These are phyloP conservation scores for Maudiozyma humilis DNA, from an alignment of 1,139 yeast genomes.

Conservation along the genomic window DNA sequence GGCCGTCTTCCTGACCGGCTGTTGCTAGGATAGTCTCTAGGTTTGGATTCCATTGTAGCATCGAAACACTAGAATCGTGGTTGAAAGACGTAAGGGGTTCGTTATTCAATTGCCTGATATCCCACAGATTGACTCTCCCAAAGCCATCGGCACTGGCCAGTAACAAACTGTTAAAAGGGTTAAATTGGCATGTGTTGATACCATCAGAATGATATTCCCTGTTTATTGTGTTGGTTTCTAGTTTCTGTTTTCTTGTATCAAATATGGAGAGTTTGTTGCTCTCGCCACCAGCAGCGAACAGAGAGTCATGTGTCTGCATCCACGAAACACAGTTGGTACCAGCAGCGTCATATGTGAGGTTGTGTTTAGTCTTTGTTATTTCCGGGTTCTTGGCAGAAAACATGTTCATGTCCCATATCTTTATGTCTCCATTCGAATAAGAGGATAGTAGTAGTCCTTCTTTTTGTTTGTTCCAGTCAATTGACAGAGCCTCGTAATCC, in stretches of 20 bases:
- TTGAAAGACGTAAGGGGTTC: slow-evolving; percentile 30
- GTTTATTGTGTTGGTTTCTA: slow-evolving; percentile 17
- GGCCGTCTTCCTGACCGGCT: slow-evolving; percentile 58
- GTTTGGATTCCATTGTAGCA: slow-evolving; percentile 72
- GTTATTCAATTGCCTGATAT: slow-evolving; percentile 42
- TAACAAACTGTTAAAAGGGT: slow-evolving; percentile 45
- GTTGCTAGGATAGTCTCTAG: slow-evolving; percentile 55
- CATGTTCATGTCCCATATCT: slow-evolving; percentile 44
- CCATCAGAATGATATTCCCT: slow-evolving; percentile 37
- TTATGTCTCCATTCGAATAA: slow-evolving; percentile 51
- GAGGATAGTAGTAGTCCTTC: slow-evolving; percentile 49
- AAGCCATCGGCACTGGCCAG: slow-evolving; percentile 63
- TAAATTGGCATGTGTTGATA: slow-evolving; percentile 60
- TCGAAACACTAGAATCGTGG: slow-evolving; percentile 58
- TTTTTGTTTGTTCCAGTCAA: slow-evolving; percentile 46
- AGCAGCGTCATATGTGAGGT: slow-evolving; percentile 17
- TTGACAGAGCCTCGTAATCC: slow-evolving; percentile 22
- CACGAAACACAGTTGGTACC: slow-evolving; percentile 61
- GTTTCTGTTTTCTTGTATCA: slow-evolving; percentile 39
- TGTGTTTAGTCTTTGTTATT: slow-evolving; percentile 13
- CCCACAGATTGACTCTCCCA: slow-evolving; percentile 63
- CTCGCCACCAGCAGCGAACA: slow-evolving; percentile 54
- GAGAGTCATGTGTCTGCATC: slow-evolving; percentile 49
- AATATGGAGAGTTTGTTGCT: slow-evolving; percentile 40
- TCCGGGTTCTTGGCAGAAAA: slow-evolving; percentile 18